phyloP scores from a whole-genome alignment of 202 grass and related monocot genomes.

The Zizania palustris region DNA sequence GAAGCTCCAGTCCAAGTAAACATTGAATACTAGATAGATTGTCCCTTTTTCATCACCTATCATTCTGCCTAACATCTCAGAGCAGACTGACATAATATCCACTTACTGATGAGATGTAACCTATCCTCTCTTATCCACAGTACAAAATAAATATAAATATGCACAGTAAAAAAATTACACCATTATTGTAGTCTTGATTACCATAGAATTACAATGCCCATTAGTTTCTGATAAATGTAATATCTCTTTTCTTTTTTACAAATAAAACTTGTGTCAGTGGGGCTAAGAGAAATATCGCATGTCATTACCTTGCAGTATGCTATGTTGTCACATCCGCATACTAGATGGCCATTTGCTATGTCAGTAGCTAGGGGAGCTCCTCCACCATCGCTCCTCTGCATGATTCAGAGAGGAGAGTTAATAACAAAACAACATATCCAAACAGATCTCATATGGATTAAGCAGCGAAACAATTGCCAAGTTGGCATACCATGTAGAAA shows the following conservation, averaged over 20 bases:
- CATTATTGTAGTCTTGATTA: background rate
- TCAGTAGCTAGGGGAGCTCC: conserved; percentile 77
- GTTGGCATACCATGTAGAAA: conserved; percentile 75
- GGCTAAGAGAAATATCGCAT: background rate
- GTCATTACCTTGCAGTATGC: conserved; percentile 77
- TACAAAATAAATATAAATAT: background rate
- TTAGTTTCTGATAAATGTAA: background rate
- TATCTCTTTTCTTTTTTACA: background rate
- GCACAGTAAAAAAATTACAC: background rate
- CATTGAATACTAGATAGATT: background rate
- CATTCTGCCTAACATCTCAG: background rate
- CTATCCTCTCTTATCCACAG: background rate
- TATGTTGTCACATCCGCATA: conserved; percentile 88
- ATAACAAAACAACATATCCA: background rate
- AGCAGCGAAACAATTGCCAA: background rate
- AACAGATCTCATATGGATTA: background rate
- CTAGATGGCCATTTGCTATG: conserved; percentile 75
- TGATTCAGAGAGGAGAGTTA: background rate
- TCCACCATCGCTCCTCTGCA: conserved; percentile 79
- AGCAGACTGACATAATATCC: background rate
- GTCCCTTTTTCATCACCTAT: background rate
- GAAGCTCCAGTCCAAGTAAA: conserved; percentile 4
- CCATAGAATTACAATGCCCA: background rate
- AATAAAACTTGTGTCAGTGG: too few relatives aligned
- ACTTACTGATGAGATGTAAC: background rate